A percentile compares a stretch with the other conserved stretches of the same genome.
phyloP scores from a whole-genome alignment of 495 filamentous ascomycete species.

The Neurospora sp. region DNA sequence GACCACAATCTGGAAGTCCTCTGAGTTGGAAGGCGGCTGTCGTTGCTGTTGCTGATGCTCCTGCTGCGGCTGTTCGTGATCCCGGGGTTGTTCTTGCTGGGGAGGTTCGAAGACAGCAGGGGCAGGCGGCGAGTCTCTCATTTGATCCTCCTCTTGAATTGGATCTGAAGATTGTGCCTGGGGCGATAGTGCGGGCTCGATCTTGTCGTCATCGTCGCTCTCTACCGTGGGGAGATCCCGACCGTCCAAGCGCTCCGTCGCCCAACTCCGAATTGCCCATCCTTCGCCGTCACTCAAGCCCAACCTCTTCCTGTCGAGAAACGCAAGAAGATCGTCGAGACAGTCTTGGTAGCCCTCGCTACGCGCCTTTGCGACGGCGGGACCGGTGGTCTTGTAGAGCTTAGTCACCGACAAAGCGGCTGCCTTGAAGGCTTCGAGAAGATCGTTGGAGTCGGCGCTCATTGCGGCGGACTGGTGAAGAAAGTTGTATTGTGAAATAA shows the following conservation, averaged over 20 bases:
- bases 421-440: slow-evolving; percentile 80
- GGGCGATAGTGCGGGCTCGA: slow-evolving; percentile 51
- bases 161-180: slow-evolving; percentile 43
- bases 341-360: slow-evolving; percentile 86
- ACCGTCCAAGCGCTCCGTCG: slow-evolving; percentile 64
- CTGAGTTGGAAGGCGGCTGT: slow-evolving; percentile 22
- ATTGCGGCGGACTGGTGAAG: slow-evolving; percentile 4
- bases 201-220: slow-evolving; percentile 67
- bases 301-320: slow-evolving; percentile 72
- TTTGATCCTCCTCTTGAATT: slow-evolving; percentile 28
- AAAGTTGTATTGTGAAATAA: neutral
- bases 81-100: slow-evolving; percentile 6
- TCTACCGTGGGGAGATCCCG: slow-evolving; percentile 42
- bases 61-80: slow-evolving; percentile 8
- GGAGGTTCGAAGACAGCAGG: slow-evolving; percentile 2
- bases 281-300: slow-evolving; percentile 72
- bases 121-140: slow-evolving; percentile 36
- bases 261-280: slow-evolving; percentile 75
- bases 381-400: slow-evolving; percentile 82
- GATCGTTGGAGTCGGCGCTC: slow-evolving; percentile 54
- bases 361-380: slow-evolving; percentile 62
- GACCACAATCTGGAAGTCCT: slow-evolving; percentile 24
- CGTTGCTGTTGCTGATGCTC: slow-evolving; percentile 6
- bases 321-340: slow-evolving; percentile 75
- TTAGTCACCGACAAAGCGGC: slow-evolving; percentile 93